Evolutionary conservation across 1,139 yeast species (phyloP), one percentile per base, ranked within the genome.

Genomic region (Geotrichum carabidarum): DNA sequence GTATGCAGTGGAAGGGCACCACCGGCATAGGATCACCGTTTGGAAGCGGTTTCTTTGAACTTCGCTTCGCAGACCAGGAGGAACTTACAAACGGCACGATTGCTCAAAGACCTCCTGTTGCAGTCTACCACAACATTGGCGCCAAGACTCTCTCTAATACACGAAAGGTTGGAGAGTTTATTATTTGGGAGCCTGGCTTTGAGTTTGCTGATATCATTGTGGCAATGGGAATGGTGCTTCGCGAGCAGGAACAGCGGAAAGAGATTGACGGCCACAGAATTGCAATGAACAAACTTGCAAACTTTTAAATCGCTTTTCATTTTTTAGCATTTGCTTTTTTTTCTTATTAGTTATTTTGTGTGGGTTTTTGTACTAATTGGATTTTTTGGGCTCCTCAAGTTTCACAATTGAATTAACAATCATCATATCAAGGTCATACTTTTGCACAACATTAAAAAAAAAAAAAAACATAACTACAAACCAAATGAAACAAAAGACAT

Each of bases 11-110:
- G 63, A 50, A 52, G 15, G 63, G 63, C 15, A 60, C 63, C 1
- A 60, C 63, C 1, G 63, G 63, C 1, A 36, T 60, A 14, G 61
- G 60, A 9, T 60, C 62, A 17, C 59, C 62, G 1, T 60, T 59
- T 53, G 63, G 63, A 3, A 56, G 59, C 37, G 61, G 62, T 1
- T 60, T 52, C 31, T 60, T 60, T 41, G 58, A 60, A 42, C 51
- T 60, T 4, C 53, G 60, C 9, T 48, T 59, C 17, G 45, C 44
- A 14, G 60, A 57, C 18, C 44, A 38, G n/a, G 44, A 55, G 11
- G 11, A 40, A 8, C 27, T 34, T 12, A 4, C 43, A n/a, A 17
- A 18, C 22, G 11, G 36, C 2, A 17, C 42, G 27, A 42, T 42
- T 12, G 36, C 40, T 6, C 42, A 53, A 9, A 37, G 58, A 9